Conservation (phyloP, 257 asterid genomes). For the Anisodus acutangulus region DNA sequence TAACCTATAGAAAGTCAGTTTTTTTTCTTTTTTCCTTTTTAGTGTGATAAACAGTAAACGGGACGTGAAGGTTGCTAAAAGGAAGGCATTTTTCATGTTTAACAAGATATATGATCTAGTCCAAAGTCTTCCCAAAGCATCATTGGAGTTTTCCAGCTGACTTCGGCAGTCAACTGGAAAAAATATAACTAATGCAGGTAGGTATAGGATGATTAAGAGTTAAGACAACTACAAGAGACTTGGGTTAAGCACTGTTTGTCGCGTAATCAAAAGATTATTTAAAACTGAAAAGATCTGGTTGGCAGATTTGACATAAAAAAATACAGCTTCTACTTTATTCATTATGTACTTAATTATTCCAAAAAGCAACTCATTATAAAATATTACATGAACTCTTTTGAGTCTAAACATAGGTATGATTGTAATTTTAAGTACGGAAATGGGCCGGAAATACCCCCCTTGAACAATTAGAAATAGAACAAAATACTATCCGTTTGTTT, state of each 20-base stretch:
- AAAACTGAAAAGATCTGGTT: background rate
- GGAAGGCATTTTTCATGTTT: background rate
- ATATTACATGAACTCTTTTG: background rate
- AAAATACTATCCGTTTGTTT: too few relatives aligned
- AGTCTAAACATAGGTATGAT: background rate
- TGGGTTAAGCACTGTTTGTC: slow-evolving; percentile 12
- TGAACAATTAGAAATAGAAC: too few relatives aligned
- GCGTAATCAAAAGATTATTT: slow-evolving; percentile 22
- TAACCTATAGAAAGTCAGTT: background rate
- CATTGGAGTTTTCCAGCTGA: background rate
- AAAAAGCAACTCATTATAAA: background rate
- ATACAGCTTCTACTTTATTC: background rate
- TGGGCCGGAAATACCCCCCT: background rate
- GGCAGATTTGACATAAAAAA: background rate
- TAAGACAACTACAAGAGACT: background rate
- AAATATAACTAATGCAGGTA: slow-evolving; percentile 2
- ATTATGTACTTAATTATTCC: background rate
- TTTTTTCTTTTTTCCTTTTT: background rate
- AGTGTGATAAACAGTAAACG: background rate
- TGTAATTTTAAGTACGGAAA: background rate
- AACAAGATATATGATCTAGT: background rate
- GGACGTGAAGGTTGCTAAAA: background rate
- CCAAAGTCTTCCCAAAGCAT: background rate
- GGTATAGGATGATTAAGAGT: background rate
- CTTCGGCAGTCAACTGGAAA: background rate